Conservation (phyloP, 352 stramenopile genomes). For the Peronosclerospora sorghi region DNA sequence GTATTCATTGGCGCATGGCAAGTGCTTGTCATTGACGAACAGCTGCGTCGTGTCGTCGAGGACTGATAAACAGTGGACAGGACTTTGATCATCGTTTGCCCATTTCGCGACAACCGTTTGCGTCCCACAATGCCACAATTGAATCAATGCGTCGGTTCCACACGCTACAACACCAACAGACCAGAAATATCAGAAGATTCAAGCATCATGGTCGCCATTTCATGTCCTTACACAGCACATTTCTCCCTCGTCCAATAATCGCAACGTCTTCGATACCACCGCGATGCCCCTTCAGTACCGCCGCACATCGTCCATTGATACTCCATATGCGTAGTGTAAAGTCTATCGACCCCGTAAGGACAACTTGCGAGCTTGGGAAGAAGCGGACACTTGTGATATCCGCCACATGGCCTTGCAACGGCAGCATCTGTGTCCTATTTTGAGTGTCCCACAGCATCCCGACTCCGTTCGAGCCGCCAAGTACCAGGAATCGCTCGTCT, state of each 20-base stretch:
- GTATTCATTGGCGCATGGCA: conserved; percentile 7
- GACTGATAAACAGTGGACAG: conserved; percentile 39
- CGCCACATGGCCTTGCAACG: conserved; percentile 38
- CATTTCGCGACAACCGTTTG: conserved; percentile 49
- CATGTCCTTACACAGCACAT: conserved; percentile 47
- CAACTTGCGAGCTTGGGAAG: conserved; percentile 60
- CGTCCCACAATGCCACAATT: conserved; percentile 51
- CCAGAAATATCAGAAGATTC: neutral
- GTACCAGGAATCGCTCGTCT: conserved; percentile 36
- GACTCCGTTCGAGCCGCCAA: conserved; percentile 45
- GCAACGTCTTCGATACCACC: conserved; percentile 46
- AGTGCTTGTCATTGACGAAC: conserved; percentile 7
- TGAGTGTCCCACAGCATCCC: conserved; percentile 38
- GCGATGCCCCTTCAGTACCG: conserved; percentile 44
- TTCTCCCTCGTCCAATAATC: conserved; percentile 51
- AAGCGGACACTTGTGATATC: conserved; percentile 53
- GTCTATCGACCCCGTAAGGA: conserved; percentile 61
- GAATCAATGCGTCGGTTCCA: conserved; percentile 46
- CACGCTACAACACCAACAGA: conserved; percentile 29
- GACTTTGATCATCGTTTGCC: conserved; percentile 42
- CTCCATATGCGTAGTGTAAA: conserved; percentile 69
- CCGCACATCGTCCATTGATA: conserved; percentile 34
- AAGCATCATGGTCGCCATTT: neutral
- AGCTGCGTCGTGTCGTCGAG: conserved; percentile 22
- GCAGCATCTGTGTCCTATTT: conserved; percentile 17